Conservation (phyloP, 306 rosid species). For the Malus sieversii region DNA sequence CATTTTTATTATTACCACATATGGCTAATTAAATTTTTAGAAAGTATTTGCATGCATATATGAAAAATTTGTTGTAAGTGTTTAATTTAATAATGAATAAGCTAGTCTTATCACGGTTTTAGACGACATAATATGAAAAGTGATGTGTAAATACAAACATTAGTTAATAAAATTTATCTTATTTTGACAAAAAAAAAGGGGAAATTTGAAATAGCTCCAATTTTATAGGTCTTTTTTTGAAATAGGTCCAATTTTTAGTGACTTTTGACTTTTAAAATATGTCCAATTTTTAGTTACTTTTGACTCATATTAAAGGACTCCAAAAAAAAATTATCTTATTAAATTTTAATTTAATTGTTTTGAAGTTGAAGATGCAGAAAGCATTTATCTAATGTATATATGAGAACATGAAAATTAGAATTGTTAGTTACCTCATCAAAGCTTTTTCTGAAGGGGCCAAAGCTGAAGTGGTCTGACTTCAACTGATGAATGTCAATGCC, state of each 20-base stretch:
- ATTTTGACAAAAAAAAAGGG: too few species aligned
- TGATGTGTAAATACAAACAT: neutral
- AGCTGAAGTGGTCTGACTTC: constrained; percentile 66
- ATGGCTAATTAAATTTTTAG: neutral
- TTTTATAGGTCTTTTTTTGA: too few species aligned
- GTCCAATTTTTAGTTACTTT: too few species aligned
- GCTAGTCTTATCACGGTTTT: neutral
- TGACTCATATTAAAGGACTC: too few species aligned
- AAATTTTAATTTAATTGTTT: neutral
- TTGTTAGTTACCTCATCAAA: constrained; percentile 55
- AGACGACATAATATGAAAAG: neutral
- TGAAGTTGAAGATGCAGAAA: neutral
- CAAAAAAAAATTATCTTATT: neutral
- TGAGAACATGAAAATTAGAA: neutral
- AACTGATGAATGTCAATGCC: constrained; percentile 64
- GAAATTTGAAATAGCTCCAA: too few species aligned
- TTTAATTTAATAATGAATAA: neutral
- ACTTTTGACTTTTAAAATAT: too few species aligned
- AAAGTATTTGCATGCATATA: neutral
- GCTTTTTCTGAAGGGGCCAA: constrained; percentile 64
- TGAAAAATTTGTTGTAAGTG: neutral
- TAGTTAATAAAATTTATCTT: neutral
- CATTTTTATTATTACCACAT: neutral
- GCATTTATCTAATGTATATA: neutral
- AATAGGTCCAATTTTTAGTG: too few species aligned